Evolutionary conservation across 2,329 filamentous ascomycete species (phyloP).

Genomic region (Fusarium sp.): DNA sequence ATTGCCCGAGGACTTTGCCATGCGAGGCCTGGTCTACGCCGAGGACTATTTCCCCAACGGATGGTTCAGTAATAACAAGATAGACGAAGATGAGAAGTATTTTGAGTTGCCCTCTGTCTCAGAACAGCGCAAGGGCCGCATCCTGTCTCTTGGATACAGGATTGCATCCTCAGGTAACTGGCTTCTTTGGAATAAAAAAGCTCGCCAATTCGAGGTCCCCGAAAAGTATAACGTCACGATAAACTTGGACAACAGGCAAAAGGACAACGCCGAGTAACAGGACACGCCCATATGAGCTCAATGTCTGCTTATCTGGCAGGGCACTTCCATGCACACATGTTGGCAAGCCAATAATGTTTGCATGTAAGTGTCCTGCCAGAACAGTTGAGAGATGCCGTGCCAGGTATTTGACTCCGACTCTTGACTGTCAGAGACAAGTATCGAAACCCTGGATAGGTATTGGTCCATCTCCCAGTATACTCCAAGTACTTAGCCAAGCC

Average conservation of each 20-base stretch:
- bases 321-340: background rate
- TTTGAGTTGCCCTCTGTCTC: constrained; percentile 70
- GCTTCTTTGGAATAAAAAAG: constrained; percentile 54
- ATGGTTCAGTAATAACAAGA: constrained; percentile 67
- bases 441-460: background rate
- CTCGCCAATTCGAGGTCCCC: constrained; percentile 52
- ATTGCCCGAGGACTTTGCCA: constrained; percentile 74
- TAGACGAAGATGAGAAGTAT: constrained; percentile 74
- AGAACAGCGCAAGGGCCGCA: constrained; percentile 65
- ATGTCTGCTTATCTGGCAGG: background rate
- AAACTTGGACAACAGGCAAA: background rate
- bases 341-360: background rate
- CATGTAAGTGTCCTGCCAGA: background rate
- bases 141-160: constrained; percentile 65
- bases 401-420: background rate
- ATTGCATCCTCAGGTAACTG: constrained; percentile 56
- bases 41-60: constrained; percentile 65
- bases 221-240: constrained; percentile 46
- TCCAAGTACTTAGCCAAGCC: background rate
- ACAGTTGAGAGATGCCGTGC: background rate
- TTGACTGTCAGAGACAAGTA: background rate
- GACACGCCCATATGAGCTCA: background rate
- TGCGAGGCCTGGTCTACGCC: constrained; percentile 70
- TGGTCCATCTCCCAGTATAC: background rate
- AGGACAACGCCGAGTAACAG: constrained; percentile 25